Evolutionary conservation across 78 protist genomes (phyloP).

Genomic region (Dictyostelium intermedium): DNA sequence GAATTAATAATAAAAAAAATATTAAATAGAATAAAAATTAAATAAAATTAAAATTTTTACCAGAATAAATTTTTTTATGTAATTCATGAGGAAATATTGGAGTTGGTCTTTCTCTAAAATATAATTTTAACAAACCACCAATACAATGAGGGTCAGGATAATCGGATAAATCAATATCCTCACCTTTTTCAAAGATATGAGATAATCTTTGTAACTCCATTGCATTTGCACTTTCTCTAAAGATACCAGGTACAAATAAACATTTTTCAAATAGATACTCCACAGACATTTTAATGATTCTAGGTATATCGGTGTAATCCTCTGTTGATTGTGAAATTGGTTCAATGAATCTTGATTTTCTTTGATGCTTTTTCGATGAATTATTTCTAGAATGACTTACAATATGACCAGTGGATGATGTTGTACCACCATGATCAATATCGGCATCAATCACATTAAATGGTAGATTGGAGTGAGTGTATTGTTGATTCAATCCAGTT

Average conservation of each 20-base stretch:
- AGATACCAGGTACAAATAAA: conserved; percentile 20
- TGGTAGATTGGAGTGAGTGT: not conserved
- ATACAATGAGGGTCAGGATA: conserved; percentile 43
- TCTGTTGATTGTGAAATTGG: conserved; percentile 19
- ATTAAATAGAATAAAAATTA: not conserved
- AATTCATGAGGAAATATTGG: conserved; percentile 61
- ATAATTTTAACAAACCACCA: conserved; percentile 57
- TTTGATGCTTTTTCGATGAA: conserved; percentile 11
- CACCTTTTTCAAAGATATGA: not conserved
- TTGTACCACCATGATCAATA: not conserved
- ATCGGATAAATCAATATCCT: conserved; percentile 38
- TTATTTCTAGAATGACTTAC: not conserved
- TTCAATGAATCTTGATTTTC: conserved; percentile 78
- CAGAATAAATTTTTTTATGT: conserved; percentile 44
- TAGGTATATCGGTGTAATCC: conserved; percentile 60
- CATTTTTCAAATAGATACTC: conserved; percentile 70
- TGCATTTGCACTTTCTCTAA: conserved; percentile 70
- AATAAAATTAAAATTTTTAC: not conserved
- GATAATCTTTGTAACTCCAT: conserved; percentile 41
- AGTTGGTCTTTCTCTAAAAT: conserved; percentile 23
- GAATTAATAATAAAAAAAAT: not conserved
- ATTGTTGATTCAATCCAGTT: conserved; percentile 69
- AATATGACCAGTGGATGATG: not conserved
- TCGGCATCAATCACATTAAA: not conserved
- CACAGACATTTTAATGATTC: conserved; percentile 36